Evolutionary conservation across 169 alveolate species (phyloP).

Genomic region (Cryptosporidium xiaoi): DNA sequence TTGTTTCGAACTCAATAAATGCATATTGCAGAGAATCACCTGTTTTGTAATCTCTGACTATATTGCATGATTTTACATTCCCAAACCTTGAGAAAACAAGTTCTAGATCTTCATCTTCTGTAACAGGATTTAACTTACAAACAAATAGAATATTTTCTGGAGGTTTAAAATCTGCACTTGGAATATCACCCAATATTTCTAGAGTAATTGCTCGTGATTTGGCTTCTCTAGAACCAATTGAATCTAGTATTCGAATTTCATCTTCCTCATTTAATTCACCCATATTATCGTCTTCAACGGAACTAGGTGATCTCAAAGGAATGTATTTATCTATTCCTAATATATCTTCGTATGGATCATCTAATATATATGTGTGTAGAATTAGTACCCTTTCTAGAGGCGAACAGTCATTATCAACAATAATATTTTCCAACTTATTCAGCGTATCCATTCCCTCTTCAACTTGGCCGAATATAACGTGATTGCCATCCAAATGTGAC

Average conservation of each 20-base stretch:
- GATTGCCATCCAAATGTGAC: conserved; percentile 83
- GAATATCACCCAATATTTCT: conserved; percentile 97
- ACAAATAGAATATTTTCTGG: conserved; percentile 98
- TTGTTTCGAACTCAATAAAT: conserved; percentile 96
- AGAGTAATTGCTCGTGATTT: conserved; percentile 94
- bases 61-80: conserved; percentile 91
- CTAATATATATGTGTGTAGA: conserved; percentile 88
- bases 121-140: conserved; percentile 96
- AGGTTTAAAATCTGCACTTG: conserved; percentile 98
- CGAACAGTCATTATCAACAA: conserved; percentile 83
- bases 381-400: conserved; percentile 91
- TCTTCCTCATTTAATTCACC: conserved; percentile 55
- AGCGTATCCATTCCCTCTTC: conserved; percentile 87
- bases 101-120: conserved; percentile 97
- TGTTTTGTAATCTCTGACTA: conserved; percentile 97
- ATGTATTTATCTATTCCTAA: conserved; percentile 76
- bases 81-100: conserved; percentile 96
- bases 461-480: conserved; percentile 90
- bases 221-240: conserved; percentile 90
- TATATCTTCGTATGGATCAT: conserved; percentile 93
- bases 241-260: conserved; percentile 86
- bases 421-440: conserved; percentile 84
- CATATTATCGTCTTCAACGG: conserved; percentile 42
- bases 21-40: conserved; percentile 98
- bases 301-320: conserved; percentile 86